Conservation (phyloP, 108 stramenopile species). For the Chaetoceros tenuissimus region DNA sequence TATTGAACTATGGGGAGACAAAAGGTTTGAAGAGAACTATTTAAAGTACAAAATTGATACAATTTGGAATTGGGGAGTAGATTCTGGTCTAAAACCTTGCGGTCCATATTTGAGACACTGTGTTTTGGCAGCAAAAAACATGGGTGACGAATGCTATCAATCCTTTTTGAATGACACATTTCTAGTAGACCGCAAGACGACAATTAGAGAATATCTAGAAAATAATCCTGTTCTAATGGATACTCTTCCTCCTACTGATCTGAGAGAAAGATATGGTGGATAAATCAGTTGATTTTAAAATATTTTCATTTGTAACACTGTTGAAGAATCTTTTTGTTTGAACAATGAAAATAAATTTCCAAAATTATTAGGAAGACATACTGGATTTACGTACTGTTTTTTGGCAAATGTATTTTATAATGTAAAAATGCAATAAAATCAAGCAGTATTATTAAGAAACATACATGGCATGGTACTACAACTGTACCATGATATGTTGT, state of each 20-base stretch:
- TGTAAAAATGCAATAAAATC: too few relatives aligned
- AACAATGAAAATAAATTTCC: too few relatives aligned
- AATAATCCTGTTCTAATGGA: conserved; percentile 42
- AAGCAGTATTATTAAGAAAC: too few relatives aligned
- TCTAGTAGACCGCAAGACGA: conserved; percentile 67
- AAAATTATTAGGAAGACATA: too few relatives aligned
- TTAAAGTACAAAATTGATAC: conserved; percentile 44
- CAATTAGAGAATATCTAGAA: conserved; percentile 52
- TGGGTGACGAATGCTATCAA: conserved; percentile 48
- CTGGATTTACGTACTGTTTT: too few relatives aligned
- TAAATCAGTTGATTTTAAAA: too few relatives aligned
- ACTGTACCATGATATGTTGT: too few relatives aligned
- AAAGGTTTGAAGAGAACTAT: conserved; percentile 46
- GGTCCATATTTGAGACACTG: conserved; percentile 83
- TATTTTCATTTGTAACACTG: too few relatives aligned
- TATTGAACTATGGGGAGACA: conserved; percentile 51
- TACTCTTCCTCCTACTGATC: conserved; percentile 27
- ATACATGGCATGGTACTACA: too few relatives aligned
- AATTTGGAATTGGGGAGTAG: conserved; percentile 72
- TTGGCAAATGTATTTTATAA: too few relatives aligned
- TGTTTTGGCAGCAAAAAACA: conserved; percentile 53
- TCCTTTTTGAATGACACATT: conserved; percentile 76
- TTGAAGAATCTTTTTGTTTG: too few relatives aligned
- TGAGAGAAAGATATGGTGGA: conserved; percentile 48
- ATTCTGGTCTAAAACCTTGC: conserved; percentile 69